Base-by-base conservation (phyloP, 129 eudicot species). In the Escallonia herrerae region DNA sequence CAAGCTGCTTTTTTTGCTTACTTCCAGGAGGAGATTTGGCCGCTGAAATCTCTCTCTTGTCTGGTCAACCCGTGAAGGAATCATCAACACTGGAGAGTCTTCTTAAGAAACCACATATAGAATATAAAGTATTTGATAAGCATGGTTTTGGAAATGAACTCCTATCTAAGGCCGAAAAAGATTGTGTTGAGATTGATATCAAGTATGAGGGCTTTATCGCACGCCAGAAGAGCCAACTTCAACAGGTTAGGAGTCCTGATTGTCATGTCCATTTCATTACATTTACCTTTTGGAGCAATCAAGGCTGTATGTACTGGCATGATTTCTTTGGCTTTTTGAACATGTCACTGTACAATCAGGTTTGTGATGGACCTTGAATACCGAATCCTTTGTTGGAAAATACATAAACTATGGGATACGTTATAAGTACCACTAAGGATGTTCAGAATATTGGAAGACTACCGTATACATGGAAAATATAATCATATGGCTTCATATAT, bases 171-270 rank as follows among this genome's bases (percentile, higher is more conserved):
- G 73, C 81, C 68, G 99, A 94, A 77, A 94, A 94, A 77, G 84
- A 82, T 39, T 89, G 99, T 74, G 86, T 94, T 4, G 99, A 94
- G 75, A 84, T 94, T 63, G 97, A 94, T 77, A 94, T 94, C 33
- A 94, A 94, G 66, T 94, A 89, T 55, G 99, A 86, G 78, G 99
- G 99, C 78, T 86, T 93, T 68, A 93, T 93, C 49, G 52, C 69
- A 57, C 85, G 99, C 60, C 99, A 94, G 74, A 87, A 86, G 67
- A 85, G 52, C 79, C 99, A 94, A 74, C 79, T 94, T 42, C 84
- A 81, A 72, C 95, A 94, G 97, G 99, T 94, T 60, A 49, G 43
- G 15, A 53, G 6, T 68, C 56, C 63, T 8, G 47, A 22, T 55
- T 66, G 6, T 15, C 46, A 41, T 63, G 56, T 55, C 42, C 56